Evolutionary conservation across 352 stramenopile species (phyloP), one percentile per base, ranked within the genome.

Genomic region (Phytophthora pseudosyringae): DNA sequence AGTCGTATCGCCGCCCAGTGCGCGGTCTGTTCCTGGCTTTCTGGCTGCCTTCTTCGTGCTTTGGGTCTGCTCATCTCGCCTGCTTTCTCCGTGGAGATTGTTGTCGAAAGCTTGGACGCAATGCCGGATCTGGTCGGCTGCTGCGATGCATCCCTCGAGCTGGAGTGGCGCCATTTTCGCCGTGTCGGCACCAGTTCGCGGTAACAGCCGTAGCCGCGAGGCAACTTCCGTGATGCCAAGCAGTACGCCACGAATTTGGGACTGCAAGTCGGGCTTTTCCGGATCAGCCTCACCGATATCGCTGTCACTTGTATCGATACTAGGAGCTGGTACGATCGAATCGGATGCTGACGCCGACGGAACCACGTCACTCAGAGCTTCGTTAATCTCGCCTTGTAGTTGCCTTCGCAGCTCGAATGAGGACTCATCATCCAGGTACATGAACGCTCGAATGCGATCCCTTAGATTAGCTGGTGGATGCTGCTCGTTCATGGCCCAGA

Each of bases 41-140:
- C 15, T 25, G 5, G 26, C 21, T 36, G 10, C 0, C 8, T 13
- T 18, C 3, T 55, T 41, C 45, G 15, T 36, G 5, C 11, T 58
- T 2, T 28, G 18, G 5, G 5, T 10, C 33, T 55, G 28, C 6
- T 29, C 10, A 16, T 53, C 18, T 15, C 44, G 8, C 16, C 5
- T 58, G 18, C 26, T 61, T 44, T 58, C 26, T 9, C 36, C 2
- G n/a, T 41, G 35, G 38, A 73, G 41, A 3, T 39, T 44, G 10
- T 12, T 47, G 25, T 73, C 59, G 18, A 70, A 70, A 12, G 39
- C 8, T 25, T 73, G 66, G 26, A 73, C 58, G n/a, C 52, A 69
- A 28, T 62, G 59, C 4, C 66, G 66, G 44, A 73, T 73, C 18
- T 70, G 39, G 44, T 73, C 66, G 3, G 66, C 59, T 59, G 59